Evolutionary conservation across 2,329 filamentous ascomycete genomes (phyloP).

Genomic region (Calonectria montana): DNA sequence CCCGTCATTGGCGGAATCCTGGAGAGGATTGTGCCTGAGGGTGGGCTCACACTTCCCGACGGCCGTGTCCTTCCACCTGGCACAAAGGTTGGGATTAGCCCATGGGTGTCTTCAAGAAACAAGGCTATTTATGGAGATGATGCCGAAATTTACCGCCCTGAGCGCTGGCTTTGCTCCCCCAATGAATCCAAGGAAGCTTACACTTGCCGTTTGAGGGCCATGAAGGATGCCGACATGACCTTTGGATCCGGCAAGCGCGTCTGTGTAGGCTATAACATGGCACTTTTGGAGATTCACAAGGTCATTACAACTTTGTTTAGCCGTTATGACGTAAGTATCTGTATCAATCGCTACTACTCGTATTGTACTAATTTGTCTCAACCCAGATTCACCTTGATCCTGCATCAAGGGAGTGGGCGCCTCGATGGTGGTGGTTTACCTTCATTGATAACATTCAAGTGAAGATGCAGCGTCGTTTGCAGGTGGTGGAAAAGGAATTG

Average conservation of each 20-base stretch:
- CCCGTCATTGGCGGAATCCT: conserved; percentile 60
- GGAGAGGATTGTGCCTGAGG: conserved; percentile 60
- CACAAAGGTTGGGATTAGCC: conserved; percentile 54
- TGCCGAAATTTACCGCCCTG: conserved; percentile 57
- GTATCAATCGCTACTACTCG: neutral
- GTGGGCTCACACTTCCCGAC: conserved; percentile 49
- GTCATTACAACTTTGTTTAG: neutral
- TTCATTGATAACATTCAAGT: conserved; percentile 14
- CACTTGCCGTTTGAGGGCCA: neutral
- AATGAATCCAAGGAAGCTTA: neutral
- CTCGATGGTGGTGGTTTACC: conserved; percentile 16
- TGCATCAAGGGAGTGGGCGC: neutral
- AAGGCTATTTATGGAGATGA: conserved; percentile 56
- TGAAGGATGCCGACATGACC: conserved; percentile 11
- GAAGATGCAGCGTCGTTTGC: conserved; percentile 6
- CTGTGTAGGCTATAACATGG: conserved; percentile 1
- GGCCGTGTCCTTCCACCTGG: conserved; percentile 49
- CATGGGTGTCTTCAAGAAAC: conserved; percentile 53
- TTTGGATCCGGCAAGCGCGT: conserved; percentile 10
- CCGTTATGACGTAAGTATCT: conserved; percentile 1
- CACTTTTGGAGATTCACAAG: neutral
- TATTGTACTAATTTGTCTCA: neutral
- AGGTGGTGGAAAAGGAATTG: neutral
- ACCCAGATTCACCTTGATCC: conserved; percentile 1
- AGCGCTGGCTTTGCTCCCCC: conserved; percentile 48